phyloP scores from a whole-genome alignment of 495 filamentous ascomycete species.

The Annulohypoxylon maeteangense region DNA sequence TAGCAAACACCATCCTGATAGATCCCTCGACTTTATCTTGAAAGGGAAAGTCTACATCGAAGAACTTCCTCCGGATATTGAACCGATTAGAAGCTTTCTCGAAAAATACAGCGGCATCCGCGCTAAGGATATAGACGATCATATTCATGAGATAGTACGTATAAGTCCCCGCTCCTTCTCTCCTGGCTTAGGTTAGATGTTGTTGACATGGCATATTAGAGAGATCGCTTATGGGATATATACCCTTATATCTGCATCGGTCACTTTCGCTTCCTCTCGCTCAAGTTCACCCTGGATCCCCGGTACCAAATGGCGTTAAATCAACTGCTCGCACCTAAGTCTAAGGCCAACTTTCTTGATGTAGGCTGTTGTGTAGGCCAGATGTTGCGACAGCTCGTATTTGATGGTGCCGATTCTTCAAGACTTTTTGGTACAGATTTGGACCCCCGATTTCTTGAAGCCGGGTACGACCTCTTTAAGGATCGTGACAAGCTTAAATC shows the following conservation, averaged over 20 bases:
- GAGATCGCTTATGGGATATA: conserved; percentile 58
- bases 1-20: conserved; percentile 17
- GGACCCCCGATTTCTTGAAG: conserved; percentile 54
- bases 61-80: conserved; percentile 46
- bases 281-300: conserved; percentile 49
- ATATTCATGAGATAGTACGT: conserved; percentile 60
- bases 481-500: conserved; percentile 45
- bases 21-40: conserved; percentile 25
- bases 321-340: conserved; percentile 52
- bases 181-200: neutral
- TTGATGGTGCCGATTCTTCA: conserved; percentile 53
- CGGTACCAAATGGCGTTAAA: conserved; percentile 53
- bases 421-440: conserved; percentile 58
- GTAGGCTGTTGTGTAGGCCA: conserved; percentile 63
- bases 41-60: conserved; percentile 37
- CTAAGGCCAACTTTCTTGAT: conserved; percentile 52
- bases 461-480: conserved; percentile 54
- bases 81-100: conserved; percentile 50
- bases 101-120: conserved; percentile 62
- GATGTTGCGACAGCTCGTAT: conserved; percentile 57
- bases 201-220: conserved; percentile 42
- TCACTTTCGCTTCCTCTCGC: conserved; percentile 61
- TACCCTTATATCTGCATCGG: conserved; percentile 66
- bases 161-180: neutral
- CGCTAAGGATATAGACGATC: conserved; percentile 54